Percentiles rank a stretch among this genome's conserved stretches.
These are phyloP conservation scores for Bremia lactucae DNA, from an alignment of 352 stramenopile species.

Conservation along the genomic window DNA sequence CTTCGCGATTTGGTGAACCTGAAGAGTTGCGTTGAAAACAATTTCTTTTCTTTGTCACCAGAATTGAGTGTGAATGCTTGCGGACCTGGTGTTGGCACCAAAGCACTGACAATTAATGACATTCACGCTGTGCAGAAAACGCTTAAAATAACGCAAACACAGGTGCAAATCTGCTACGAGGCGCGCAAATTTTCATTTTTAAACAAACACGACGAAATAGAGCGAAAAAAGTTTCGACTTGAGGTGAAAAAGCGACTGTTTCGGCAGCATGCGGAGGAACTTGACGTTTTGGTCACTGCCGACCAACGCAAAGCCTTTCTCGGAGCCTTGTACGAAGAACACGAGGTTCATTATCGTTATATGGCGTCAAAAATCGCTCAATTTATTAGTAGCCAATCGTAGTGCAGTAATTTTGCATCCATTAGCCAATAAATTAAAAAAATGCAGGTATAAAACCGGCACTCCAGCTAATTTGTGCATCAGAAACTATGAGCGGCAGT, in stretches of 20 bases:
- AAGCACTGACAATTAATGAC: constrained; percentile 28
- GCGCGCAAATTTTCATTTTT: constrained; percentile 54
- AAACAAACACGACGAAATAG: constrained; percentile 32
- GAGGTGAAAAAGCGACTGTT: constrained; percentile 80
- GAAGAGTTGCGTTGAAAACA: constrained; percentile 42
- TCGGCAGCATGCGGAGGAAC: constrained; percentile 49
- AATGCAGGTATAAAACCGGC: too few species aligned
- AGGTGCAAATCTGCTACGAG: constrained; percentile 78
- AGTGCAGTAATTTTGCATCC: not conserved
- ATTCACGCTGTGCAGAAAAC: constrained; percentile 55
- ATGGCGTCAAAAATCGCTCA: constrained; percentile 25
- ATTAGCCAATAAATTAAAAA: constrained; percentile 11
- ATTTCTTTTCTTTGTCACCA: constrained; percentile 48
- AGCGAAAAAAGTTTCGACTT: constrained; percentile 56
- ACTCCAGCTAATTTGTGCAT: too few species aligned
- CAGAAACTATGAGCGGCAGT: constrained; percentile 32
- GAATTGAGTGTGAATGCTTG: constrained; percentile 6
- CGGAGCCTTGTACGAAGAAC: constrained; percentile 42
- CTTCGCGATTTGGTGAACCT: constrained; percentile 63
- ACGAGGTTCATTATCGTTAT: constrained; percentile 43
- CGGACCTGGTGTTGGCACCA: constrained; percentile 29
- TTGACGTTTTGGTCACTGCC: constrained; percentile 56
- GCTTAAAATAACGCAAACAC: constrained; percentile 69
- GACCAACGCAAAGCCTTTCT: constrained; percentile 75
- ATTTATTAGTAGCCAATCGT: constrained; percentile 5